Evolutionary conservation across 108 stramenopile genomes (phyloP), one percentile per base, ranked within the genome.

Genomic region (Discostella stelligeroides): DNA sequence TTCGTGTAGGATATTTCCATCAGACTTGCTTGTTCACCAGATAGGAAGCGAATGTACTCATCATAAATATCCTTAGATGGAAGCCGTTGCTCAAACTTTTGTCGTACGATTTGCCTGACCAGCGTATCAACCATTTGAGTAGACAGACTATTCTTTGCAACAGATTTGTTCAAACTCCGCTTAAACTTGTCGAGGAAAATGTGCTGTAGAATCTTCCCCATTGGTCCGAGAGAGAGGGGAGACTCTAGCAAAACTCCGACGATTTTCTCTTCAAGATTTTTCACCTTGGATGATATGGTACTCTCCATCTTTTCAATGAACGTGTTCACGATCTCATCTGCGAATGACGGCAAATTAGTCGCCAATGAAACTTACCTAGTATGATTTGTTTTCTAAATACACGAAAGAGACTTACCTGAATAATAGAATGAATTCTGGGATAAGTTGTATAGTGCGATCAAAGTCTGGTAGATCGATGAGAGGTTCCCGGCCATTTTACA

Each of bases 1-100:
- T 84, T 84, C 23, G 83, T 84, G 57, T 84, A 84, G 8, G 75
- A 77, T 17, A 84, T 80, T 65, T 84, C 83, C 83, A 76, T 81
- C 42, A 81, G 42, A 60, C 80, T 80, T 41, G 72, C 59, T 55
- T 84, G 80, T 37, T 81, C 83, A 0, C 83, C 83, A 45, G 83
- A 80, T 15, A 84, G 71, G 29, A 82, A 84, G 7, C 60, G 62
- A 18, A 84, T 71, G 55, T 69, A 75, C 39, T 71, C 66, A 55
- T 84, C 83, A 54, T 59, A 80, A n/a, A 84, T 76, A 47, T 84
- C 83, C 15, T 25, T 28, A 21, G 83, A 81, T 21, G 67, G 63
- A 11, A 43, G 28, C 41, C 83, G 70, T 27, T 80, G 79, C 63
- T 84, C 83, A 65, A 81, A 81, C 55, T 84, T 84, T 49, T 79